phyloP scores from a whole-genome alignment of 2,329 filamentous ascomycete species.

The Aspergillus sp. region DNA sequence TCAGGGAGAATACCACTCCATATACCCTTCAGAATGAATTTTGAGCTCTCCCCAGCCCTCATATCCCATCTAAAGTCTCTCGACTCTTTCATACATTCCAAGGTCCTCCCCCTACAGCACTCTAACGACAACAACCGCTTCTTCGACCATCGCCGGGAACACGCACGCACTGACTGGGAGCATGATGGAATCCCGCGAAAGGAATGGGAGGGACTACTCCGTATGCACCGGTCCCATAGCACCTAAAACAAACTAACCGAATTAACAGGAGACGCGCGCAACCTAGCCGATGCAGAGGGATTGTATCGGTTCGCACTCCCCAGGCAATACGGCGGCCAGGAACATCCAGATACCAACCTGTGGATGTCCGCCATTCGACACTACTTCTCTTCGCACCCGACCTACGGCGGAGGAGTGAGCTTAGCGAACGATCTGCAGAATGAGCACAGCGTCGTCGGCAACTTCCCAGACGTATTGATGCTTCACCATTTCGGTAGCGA shows the following conservation, averaged over 20 bases:
- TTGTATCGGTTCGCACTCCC: conserved; percentile 53
- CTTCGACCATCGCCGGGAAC: conserved; percentile 56
- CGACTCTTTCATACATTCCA: conserved; percentile 48
- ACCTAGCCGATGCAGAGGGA: conserved; percentile 49
- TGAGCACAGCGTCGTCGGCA: conserved; percentile 54
- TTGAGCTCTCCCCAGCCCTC: conserved; percentile 46
- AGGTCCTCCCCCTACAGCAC: conserved; percentile 37
- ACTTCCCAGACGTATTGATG: conserved; percentile 56
- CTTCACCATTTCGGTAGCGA: conserved; percentile 50
- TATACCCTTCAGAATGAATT: conserved; percentile 46
- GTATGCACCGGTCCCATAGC: conserved; percentile 2
- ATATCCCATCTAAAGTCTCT: conserved; percentile 40
- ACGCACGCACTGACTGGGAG: conserved; percentile 53
- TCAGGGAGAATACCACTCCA: no score
- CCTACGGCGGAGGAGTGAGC: conserved; percentile 39
- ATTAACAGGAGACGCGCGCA: conserved; percentile 32
- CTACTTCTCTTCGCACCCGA: conserved; percentile 46
- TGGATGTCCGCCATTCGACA: conserved; percentile 56
- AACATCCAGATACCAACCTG: conserved; percentile 41
- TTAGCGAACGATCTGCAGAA: conserved; percentile 57
- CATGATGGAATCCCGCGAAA: conserved; percentile 46
- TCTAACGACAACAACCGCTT: conserved; percentile 52
- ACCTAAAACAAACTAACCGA: neutral
- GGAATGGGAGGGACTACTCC: conserved; percentile 51
- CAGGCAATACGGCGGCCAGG: conserved; percentile 43